Conservation (phyloP, 2,329 filamentous ascomycete genomes). For the Blastomyces gilchristii region DNA sequence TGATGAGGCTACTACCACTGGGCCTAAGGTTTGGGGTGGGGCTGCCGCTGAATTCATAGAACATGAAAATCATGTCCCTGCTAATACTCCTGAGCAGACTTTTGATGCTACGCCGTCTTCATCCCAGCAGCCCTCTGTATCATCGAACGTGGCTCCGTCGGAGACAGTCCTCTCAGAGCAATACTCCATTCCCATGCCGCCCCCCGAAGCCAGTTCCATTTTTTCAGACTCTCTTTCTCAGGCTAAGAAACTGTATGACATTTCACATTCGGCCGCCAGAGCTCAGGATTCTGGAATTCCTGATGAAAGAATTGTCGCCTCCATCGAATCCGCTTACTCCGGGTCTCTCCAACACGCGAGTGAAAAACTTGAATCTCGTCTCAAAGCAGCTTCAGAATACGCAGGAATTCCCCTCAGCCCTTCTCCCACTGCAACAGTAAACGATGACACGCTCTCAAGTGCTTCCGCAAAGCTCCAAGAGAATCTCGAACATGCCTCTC, state of each 20-base stretch:
- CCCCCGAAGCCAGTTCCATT: conserved; percentile 1
- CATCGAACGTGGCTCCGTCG: not conserved
- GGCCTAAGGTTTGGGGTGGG: conserved; percentile 41
- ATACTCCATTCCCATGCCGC: conserved; percentile 1
- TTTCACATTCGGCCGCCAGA: not conserved
- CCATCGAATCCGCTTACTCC: conserved; percentile 4
- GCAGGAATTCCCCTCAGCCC: not conserved
- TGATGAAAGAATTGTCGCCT: not conserved
- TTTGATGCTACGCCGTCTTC: conserved; percentile 28
- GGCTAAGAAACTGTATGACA: not conserved
- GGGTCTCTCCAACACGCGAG: not conserved
- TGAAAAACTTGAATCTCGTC: conserved; percentile 4
- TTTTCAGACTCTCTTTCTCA: not conserved
- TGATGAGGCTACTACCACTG: not conserved
- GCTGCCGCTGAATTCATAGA: conserved; percentile 39
- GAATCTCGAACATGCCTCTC: conserved; percentile 59
- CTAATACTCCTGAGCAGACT: conserved; percentile 39
- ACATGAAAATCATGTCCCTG: conserved; percentile 37
- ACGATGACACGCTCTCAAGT: conserved; percentile 53
- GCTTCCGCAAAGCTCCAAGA: conserved; percentile 60
- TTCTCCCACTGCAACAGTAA: not conserved
- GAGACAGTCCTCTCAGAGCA: not conserved
- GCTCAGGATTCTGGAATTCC: not conserved
- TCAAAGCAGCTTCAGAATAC: conserved; percentile 1
- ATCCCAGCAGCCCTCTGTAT: not conserved